phyloP scores from a whole-genome alignment of 352 stramenopile genomes.

The Phytopythium montanum region DNA sequence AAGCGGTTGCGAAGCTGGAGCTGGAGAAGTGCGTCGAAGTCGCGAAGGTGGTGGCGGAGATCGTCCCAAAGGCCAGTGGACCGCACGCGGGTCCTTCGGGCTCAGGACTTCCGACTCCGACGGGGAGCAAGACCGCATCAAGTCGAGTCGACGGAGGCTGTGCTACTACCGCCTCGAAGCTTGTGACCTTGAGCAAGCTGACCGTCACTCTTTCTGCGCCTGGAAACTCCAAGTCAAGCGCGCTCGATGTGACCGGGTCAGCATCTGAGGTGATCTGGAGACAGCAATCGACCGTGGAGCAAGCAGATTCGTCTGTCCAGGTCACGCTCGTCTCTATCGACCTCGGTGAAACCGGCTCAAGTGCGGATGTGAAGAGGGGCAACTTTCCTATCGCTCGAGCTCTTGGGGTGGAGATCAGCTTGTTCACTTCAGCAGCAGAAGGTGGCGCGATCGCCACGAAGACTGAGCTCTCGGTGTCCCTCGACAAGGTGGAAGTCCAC shows the following conservation, averaged over 20 bases:
- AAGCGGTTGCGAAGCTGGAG: conserved; percentile 20
- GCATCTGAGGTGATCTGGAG: conserved; percentile 18
- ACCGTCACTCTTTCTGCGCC: not conserved
- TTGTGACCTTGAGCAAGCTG: conserved; percentile 4
- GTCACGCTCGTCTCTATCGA: conserved; percentile 9
- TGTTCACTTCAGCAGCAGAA: no score
- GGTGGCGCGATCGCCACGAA: not conserved
- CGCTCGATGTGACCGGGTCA: conserved; percentile 1
- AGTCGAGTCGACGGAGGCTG: not conserved
- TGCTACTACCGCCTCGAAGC: not conserved
- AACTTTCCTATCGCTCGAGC: not conserved
- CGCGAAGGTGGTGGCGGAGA: conserved; percentile 17
- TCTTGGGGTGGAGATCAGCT: not conserved
- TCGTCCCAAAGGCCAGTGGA: not conserved
- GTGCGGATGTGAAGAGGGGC: not conserved
- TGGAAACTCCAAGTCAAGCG: not conserved
- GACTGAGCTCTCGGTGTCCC: not conserved
- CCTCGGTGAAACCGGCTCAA: not conserved
- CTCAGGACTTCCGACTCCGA: not conserved
- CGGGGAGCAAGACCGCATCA: not conserved
- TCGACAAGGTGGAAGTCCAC: conserved; percentile 2
- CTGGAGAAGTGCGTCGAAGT: conserved; percentile 22
- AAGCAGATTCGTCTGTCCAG: conserved; percentile 13
- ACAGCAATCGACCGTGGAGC: conserved; percentile 8
- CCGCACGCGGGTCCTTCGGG: not conserved